A percentile compares a stretch with the other conserved stretches of the same genome.
These are phyloP conservation scores for Colletotrichum costaricense DNA, from an alignment of 2,329 filamentous ascomycete species.

Conservation along the genomic window DNA sequence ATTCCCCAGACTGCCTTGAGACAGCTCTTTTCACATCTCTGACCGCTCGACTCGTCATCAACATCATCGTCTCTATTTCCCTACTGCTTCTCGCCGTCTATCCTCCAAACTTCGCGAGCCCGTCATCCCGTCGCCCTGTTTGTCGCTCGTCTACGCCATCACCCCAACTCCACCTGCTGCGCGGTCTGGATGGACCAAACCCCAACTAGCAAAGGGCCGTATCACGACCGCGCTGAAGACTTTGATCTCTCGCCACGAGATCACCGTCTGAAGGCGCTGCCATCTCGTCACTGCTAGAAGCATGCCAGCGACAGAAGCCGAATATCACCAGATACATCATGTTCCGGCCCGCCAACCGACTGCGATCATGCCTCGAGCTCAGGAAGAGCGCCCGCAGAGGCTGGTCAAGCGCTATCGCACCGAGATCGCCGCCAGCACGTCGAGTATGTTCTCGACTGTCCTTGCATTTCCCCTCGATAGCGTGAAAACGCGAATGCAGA, in stretches of 20 bases:
- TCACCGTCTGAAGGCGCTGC: slow-evolving; percentile 58
- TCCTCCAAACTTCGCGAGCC: slow-evolving; percentile 2
- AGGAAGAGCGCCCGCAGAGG: slow-evolving; percentile 42
- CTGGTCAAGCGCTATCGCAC: slow-evolving; percentile 83
- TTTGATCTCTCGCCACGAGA: slow-evolving; percentile 60
- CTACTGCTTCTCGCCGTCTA: neutral
- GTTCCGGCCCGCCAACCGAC: slow-evolving; percentile 52
- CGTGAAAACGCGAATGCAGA: slow-evolving; percentile 91
- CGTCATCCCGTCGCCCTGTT: neutral
- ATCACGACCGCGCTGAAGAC: slow-evolving; percentile 72
- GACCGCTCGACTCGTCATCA: slow-evolving; percentile 6
- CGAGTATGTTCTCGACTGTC: slow-evolving; percentile 82
- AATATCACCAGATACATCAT: slow-evolving; percentile 55
- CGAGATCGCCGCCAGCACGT: slow-evolving; percentile 81
- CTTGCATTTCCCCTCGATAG: slow-evolving; percentile 89
- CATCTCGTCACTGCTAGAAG: slow-evolving; percentile 49
- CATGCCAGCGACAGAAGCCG: slow-evolving; percentile 50
- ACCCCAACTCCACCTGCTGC: neutral
- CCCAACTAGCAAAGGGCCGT: slow-evolving; percentile 41
- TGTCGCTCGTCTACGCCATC: neutral
- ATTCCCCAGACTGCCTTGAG: slow-evolving; percentile 31
- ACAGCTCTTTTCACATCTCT: neutral
- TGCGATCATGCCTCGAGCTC: slow-evolving; percentile 55
- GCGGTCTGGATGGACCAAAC: slow-evolving; percentile 35
- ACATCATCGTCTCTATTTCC: slow-evolving; percentile 5